Conservation (phyloP, 139 green algal species). For the Eudorina sp. region DNA sequence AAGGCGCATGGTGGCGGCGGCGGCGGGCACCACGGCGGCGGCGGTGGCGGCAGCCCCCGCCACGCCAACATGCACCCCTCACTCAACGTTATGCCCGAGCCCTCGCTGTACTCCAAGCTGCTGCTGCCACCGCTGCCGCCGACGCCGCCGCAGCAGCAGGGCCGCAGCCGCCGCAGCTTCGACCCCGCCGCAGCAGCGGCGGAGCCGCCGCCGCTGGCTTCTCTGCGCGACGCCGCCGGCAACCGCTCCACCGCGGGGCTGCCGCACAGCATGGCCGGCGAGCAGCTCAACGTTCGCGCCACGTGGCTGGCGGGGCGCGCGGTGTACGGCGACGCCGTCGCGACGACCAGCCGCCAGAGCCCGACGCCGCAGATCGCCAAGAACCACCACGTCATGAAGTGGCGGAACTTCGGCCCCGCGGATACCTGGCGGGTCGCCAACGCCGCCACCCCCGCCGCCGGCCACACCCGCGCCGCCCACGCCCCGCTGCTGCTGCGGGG, state of each 20-base stretch:
- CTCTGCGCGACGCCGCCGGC: background rate
- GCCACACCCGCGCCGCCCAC: conserved; percentile 1
- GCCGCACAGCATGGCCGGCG: background rate
- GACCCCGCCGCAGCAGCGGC: background rate
- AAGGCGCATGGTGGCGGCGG: background rate
- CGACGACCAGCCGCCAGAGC: conserved; percentile 39
- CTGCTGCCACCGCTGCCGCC: conserved; percentile 28
- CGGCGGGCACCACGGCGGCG: background rate
- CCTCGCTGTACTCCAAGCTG: conserved; percentile 39
- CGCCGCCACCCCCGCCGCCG: conserved; percentile 1
- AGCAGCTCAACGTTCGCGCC: conserved; percentile 36
- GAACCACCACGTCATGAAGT: conserved; percentile 43
- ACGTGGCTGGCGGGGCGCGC: conserved; percentile 43
- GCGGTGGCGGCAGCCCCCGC: background rate
- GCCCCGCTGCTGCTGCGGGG: conserved; percentile 34
- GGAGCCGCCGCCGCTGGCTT: background rate
- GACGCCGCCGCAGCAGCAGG: background rate
- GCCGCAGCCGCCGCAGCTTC: background rate
- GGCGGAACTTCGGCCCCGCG: conserved; percentile 1
- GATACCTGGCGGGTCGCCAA: conserved; percentile 10
- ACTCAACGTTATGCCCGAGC: background rate
- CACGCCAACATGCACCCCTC: background rate
- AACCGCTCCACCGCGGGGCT: background rate
- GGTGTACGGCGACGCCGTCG: conserved; percentile 45
- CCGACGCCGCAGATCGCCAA: conserved; percentile 27